A percentile compares a stretch with the other conserved stretches of the same genome.
Evolutionary conservation across 163 green algal genomes (phyloP).

Genomic region (Trebouxiophyceae sp.): DNA sequence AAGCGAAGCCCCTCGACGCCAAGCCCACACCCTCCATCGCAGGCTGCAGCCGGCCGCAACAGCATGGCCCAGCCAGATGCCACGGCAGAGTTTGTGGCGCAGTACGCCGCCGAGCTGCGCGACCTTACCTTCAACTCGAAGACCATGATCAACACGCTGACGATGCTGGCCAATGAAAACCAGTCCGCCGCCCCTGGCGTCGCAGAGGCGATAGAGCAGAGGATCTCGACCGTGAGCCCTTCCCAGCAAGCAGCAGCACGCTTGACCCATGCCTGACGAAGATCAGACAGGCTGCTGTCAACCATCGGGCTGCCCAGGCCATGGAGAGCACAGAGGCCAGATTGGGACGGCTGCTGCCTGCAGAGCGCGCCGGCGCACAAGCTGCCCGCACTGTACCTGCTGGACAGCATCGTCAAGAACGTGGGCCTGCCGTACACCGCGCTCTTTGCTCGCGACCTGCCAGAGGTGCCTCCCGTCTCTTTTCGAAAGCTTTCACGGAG

Average conservation of each 20-base stretch:
- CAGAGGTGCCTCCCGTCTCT: no score
- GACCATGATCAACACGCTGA: slow-evolving; percentile 34
- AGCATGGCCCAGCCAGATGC: no score
- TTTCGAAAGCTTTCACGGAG: no score
- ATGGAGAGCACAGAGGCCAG: no score
- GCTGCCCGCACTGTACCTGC: slow-evolving; percentile 58
- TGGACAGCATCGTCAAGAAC: slow-evolving; percentile 66
- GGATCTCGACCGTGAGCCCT: slow-evolving; percentile 34
- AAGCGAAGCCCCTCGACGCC: no score
- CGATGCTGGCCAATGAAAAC: slow-evolving; percentile 37
- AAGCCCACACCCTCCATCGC: no score
- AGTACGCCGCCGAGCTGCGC: slow-evolving; percentile 20
- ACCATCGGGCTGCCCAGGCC: no score
- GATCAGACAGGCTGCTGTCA: no score
- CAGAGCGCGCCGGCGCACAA: slow-evolving; percentile 41
- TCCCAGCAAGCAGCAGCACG: slow-evolving; percentile 1
- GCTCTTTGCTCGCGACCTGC: slow-evolving; percentile 33
- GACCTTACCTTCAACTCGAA: slow-evolving; percentile 26
- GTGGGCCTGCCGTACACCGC: slow-evolving; percentile 46
- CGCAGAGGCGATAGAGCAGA: slow-evolving; percentile 32
- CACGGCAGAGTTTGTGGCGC: slow-evolving; percentile 3
- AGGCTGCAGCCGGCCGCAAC: no score
- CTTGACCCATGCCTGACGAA: no score
- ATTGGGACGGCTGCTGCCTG: no score
- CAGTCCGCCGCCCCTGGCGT: slow-evolving; percentile 25